phyloP scores from a whole-genome alignment of 495 filamentous ascomycete species.

The Podospora fimiseda region DNA sequence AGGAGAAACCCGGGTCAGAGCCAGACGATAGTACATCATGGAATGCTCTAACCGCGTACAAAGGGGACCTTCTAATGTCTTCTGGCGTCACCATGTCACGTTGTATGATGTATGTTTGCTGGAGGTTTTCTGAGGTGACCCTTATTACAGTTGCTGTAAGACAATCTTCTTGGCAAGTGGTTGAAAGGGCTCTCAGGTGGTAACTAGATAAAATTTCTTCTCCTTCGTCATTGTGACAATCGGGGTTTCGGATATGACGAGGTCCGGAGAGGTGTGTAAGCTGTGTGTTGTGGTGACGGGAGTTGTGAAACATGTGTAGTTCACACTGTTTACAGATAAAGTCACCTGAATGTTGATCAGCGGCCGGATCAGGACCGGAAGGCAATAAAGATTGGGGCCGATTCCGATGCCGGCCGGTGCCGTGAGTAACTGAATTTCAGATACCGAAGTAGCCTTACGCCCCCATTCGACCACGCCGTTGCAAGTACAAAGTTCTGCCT shows the following conservation, averaged over 20 bases:
- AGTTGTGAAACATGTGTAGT: no score
- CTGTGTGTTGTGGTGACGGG: background rate
- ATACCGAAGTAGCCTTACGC: no score
- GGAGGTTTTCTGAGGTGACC: background rate
- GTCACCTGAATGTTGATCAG: background rate
- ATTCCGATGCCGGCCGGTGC: no score
- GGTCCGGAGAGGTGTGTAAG: background rate
- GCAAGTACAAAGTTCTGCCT: no score
- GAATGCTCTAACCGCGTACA: background rate
- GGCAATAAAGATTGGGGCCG: no score
- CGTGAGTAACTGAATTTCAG: no score
- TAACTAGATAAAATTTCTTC: background rate
- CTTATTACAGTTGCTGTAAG: background rate
- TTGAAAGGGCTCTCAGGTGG: background rate
- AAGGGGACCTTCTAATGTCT: no score
- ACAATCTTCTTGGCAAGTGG: background rate
- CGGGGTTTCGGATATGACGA: background rate
- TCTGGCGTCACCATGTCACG: no score
- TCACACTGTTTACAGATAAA: background rate
- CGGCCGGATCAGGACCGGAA: background rate
- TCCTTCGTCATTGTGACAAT: background rate
- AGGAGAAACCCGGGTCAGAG: background rate
- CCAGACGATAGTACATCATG: background rate
- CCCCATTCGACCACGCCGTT: no score
- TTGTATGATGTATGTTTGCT: no score